Evolutionary conservation across 225 moss, liverwort and hornwort genomes (phyloP).

Genomic region (Takakia lepidozioides): DNA sequence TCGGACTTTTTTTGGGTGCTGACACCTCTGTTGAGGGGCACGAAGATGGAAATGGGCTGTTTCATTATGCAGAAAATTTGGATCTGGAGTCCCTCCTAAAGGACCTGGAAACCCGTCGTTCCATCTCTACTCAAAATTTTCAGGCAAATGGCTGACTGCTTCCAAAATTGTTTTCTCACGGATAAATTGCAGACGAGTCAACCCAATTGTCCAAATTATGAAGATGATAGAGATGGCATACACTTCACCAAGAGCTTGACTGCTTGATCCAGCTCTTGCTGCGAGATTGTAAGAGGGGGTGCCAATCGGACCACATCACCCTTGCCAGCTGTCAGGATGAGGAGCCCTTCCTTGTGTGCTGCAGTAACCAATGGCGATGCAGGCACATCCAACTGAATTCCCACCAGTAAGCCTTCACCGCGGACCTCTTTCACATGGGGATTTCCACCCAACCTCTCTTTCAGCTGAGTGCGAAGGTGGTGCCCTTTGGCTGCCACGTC

Average conservation of each 20-base stretch:
- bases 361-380: constrained; percentile 60
- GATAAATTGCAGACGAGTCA: no score
- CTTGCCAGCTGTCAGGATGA: constrained; percentile 80
- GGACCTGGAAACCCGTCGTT: no score
- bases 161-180: no score
- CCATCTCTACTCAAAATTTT: no score
- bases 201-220: no score
- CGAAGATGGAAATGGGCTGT: no score
- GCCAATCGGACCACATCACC: constrained; percentile 84
- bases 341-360: constrained; percentile 67
- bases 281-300: constrained; percentile 73
- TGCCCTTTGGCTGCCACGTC: constrained; percentile 32
- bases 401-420: constrained; percentile 73
- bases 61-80: no score
- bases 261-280: constrained; percentile 63
- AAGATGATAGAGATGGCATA: constrained; percentile 29
- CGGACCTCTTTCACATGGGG: constrained; percentile 79
- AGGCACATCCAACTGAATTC: constrained; percentile 70
- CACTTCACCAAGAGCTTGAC: constrained; percentile 53
- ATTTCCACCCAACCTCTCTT: constrained; percentile 39
- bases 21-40: no score
- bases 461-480: constrained; percentile 30
- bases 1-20: no score
- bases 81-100: no score
- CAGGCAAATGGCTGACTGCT: no score